phyloP scores from a whole-genome alignment of 2,329 filamentous ascomycete genomes.

The Pseudogymnoascus destructans region DNA sequence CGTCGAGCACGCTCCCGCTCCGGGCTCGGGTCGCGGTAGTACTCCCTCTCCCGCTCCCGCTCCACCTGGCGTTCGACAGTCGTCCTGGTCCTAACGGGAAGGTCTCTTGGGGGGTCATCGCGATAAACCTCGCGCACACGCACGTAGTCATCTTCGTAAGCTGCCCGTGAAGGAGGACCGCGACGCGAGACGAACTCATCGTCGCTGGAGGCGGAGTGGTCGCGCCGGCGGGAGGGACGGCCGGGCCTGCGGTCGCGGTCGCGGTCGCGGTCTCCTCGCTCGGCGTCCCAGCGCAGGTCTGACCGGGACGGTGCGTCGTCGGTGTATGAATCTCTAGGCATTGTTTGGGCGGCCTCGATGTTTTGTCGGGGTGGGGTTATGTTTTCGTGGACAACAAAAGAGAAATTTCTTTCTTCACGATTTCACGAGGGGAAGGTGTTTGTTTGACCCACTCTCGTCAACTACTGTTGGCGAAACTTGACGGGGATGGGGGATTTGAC shows the following conservation, averaged over 20 bases:
- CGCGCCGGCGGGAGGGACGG: background rate
- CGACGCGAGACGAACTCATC: too few relatives aligned
- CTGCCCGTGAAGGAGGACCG: background rate
- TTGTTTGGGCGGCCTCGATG: too few relatives aligned
- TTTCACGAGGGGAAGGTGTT: too few relatives aligned
- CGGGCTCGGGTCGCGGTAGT: background rate
- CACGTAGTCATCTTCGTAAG: background rate
- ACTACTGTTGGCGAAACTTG: background rate
- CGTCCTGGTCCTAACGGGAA: background rate
- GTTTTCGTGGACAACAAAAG: too few relatives aligned
- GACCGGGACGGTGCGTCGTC: background rate
- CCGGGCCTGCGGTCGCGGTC: background rate
- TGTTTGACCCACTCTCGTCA: too few relatives aligned
- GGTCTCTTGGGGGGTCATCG: background rate
- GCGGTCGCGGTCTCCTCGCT: background rate
- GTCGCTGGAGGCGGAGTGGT: background rate
- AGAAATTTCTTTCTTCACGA: too few relatives aligned
- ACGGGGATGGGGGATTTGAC: background rate
- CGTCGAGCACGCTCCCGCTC: background rate
- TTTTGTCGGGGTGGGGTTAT: too few relatives aligned
- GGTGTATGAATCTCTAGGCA: background rate
- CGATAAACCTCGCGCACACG: background rate
- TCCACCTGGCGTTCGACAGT: background rate
- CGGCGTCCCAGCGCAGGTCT: background rate
- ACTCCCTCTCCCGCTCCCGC: background rate